These are phyloP conservation scores for Claviceps cyperi DNA, from an alignment of 2,329 filamentous ascomycete species.

Conservation along the genomic window DNA sequence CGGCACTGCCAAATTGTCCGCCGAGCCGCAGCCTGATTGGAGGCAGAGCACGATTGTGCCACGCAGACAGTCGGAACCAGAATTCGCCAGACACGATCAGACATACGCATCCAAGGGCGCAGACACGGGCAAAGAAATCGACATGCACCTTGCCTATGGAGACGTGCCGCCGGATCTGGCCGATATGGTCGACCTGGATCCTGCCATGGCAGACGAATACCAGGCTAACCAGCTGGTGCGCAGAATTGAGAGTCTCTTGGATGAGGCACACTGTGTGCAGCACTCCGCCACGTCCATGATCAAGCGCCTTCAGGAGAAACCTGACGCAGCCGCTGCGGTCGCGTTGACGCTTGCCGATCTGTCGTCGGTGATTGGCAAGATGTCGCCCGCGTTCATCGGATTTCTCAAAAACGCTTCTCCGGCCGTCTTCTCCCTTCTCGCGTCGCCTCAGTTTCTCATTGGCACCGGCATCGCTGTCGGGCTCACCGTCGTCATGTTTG, in stretches of 20 bases:
- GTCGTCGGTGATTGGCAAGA: conserved; percentile 64
- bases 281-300: conserved; percentile 76
- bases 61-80: conserved; percentile 25
- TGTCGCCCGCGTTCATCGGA: conserved; percentile 66
- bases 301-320: conserved; percentile 51
- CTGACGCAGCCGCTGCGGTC: conserved; percentile 85
- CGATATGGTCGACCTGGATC: conserved; percentile 32
- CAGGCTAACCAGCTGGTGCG: conserved; percentile 45
- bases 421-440: conserved; percentile 71
- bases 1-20: conserved; percentile 16
- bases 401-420: conserved; percentile 71
- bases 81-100: conserved; percentile 14
- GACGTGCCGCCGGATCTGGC: conserved; percentile 58
- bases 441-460: conserved; percentile 88
- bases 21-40: conserved; percentile 5
- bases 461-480: conserved; percentile 79
- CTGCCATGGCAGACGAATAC: conserved; percentile 33
- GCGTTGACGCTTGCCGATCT: conserved; percentile 87
- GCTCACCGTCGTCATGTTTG: conserved; percentile 89
- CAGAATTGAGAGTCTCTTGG: conserved; percentile 61
- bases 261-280: conserved; percentile 81
- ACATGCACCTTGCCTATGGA: conserved; percentile 88
- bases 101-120: conserved; percentile 7
- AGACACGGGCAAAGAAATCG: conserved; percentile 40
- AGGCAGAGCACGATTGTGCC: conserved; percentile 14